Conservation (phyloP, 495 filamentous ascomycete species). For the Penicillium roqueforti region DNA sequence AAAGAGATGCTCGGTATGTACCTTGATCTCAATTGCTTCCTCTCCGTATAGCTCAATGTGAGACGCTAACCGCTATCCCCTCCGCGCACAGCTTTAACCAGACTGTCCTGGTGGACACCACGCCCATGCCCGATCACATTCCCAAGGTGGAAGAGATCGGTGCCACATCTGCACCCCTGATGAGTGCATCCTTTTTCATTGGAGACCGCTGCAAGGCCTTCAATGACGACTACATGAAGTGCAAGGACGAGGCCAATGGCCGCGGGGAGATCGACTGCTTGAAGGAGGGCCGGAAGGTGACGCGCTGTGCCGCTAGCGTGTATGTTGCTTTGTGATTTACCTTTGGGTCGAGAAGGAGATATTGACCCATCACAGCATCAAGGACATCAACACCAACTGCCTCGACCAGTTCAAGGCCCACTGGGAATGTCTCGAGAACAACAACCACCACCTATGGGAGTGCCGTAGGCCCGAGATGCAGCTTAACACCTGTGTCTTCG, state of each 20-base stretch:
- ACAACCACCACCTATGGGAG: constrained; percentile 95
- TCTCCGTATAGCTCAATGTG: neutral
- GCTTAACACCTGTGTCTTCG: constrained; percentile 88
- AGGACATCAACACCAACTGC: constrained; percentile 95
- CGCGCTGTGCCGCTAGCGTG: constrained; percentile 93
- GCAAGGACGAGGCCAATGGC: constrained; percentile 87
- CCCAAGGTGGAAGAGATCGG: constrained; percentile 90
- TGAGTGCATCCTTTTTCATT: constrained; percentile 95
- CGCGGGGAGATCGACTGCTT: constrained; percentile 90
- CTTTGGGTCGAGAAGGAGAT: neutral
- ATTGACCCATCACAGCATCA: constrained; percentile 55
- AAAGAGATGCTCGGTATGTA: constrained; percentile 47
- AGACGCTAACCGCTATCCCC: constrained; percentile 25
- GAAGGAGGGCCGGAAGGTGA: constrained; percentile 93
- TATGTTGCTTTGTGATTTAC: constrained; percentile 49
- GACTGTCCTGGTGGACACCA: constrained; percentile 87
- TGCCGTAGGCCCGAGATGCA: constrained; percentile 75
- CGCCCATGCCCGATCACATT: constrained; percentile 86
- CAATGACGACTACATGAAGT: constrained; percentile 99
- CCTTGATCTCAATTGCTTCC: neutral
- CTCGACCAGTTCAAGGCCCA: constrained; percentile 84
- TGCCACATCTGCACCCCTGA: constrained; percentile 81
- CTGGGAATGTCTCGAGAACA: constrained; percentile 93
- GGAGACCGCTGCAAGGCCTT: constrained; percentile 88
- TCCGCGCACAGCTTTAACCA: constrained; percentile 75